phyloP scores from a whole-genome alignment of 2,329 filamentous ascomycete genomes.

The Eutypa lata region DNA sequence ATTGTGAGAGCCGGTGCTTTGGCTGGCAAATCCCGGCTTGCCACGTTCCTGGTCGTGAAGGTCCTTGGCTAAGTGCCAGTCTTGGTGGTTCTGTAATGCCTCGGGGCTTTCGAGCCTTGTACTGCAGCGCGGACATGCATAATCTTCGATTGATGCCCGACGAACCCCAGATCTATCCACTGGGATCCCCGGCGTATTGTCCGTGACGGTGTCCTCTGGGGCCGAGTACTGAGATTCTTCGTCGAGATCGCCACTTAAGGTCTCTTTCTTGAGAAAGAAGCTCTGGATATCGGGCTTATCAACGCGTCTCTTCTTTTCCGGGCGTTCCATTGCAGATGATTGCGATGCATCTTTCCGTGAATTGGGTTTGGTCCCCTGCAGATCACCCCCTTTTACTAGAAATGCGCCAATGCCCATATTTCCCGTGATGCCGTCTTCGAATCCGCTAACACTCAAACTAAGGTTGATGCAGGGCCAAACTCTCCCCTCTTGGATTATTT shows the following conservation, averaged over 20 bases:
- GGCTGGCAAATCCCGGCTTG: constrained; percentile 41
- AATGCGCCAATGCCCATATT: constrained; percentile 87
- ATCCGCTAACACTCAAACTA: constrained; percentile 83
- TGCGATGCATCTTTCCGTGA: constrained; percentile 15
- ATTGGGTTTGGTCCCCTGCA: constrained; percentile 47
- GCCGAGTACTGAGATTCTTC: constrained; percentile 9
- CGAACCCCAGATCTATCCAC: constrained; percentile 24
- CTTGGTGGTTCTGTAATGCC: constrained; percentile 71
- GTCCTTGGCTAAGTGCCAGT: constrained; percentile 93
- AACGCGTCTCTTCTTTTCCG: constrained; percentile 42
- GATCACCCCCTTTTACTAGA: constrained; percentile 72
- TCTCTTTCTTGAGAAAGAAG: constrained; percentile 50
- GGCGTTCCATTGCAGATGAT: constrained; percentile 21
- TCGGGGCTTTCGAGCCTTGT: constrained; percentile 55
- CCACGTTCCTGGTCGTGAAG: constrained; percentile 65
- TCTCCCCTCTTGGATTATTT: constrained; percentile 72
- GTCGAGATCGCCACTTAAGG: constrained; percentile 26
- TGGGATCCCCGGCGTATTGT: constrained; percentile 17
- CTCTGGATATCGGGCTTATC: constrained; percentile 52
- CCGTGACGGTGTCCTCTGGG: constrained; percentile 8
- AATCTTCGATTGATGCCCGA: constrained; percentile 33
- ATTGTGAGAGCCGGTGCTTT: constrained; percentile 29
- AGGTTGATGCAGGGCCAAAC: constrained; percentile 93
- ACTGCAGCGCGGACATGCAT: constrained; percentile 64
- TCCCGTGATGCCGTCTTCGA: constrained; percentile 80